Evolutionary conservation across 1,139 yeast species (phyloP), one percentile per base, ranked within the genome.

Genomic region (Arxiozyma telluris): DNA sequence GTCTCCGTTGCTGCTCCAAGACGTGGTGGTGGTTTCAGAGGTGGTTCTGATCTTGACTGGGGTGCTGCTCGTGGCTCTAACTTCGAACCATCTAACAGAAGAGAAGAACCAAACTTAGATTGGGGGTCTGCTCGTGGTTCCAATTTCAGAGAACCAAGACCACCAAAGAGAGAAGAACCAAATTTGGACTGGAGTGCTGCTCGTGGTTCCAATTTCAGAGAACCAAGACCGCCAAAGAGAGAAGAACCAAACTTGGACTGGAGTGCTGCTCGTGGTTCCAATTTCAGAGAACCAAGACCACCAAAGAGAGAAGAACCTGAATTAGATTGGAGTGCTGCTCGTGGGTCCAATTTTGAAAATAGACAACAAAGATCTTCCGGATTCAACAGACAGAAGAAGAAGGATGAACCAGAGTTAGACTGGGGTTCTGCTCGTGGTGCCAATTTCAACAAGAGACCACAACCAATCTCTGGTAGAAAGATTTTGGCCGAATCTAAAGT

Each of bases 1-100:
- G 88, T 94, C 54, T 81, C 83, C 61, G 98, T 93, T 55, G 97
- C 98, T 52, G 96, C 67, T 55, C 78, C 80, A 62, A 74, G 74
- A 67, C 73, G 71, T 60, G 77, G 74, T 56, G 77, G 74, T 56
- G 81, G 78, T 61, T 78, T 70, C 54, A 71, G 82, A 71, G 65
- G 75, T 55, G 81, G 77, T 61, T 77, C 79, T 51, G 78, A 78
- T n/a, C 72, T 81, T 50, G 87, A 83, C 64, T 84, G 88, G 88
- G 75, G 82, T 58, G 65, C 75, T n/a, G 81, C 82, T 25, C 76
- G 86, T 73, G 67, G 67, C 54, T 59, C 69, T 54, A 60, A 67
- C 46, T 64, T 61, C 65, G 60, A 61, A 23, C 59, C 59, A 9
- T 59, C 63, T 55, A 63, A 63, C 54, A 73, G 73, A 65, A 73